Base-by-base conservation (phyloP, 2,329 filamentous ascomycete species). In the Fusarium sp. region DNA sequence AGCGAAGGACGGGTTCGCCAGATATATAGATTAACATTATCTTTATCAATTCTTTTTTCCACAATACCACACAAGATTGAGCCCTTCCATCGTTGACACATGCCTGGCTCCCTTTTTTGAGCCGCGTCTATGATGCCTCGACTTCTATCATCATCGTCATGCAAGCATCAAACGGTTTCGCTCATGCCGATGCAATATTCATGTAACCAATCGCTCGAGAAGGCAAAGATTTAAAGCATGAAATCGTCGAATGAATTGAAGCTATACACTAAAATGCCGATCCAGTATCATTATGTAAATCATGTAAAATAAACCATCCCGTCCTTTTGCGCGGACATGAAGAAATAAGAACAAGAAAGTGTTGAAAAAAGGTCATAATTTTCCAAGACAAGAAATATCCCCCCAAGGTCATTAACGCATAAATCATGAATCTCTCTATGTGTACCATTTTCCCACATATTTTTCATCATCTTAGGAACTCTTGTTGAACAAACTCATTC, bases 401-500 rank as follows among this genome's bases (percentile, higher is more conserved):
- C 30, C 63, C 27, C 66, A 50, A 41, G 27, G 59, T 74, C 72
- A 74, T 74, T 66, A 69, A 64, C 61, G 58, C 72, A 72, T 58
- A 74, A 64, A 70, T 74, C 72, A 70, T 74, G 41, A 74, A 43
- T 23, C n/a, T 30, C 23, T 63, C 45, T 63, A 63, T 63, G 60
- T 63, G 37, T 50, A 30, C 37, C 32, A 14, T 52, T 52, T 52
- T 32, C 18, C 48, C 48, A 32, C 7, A 32, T 20, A 5, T 43
- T 32, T n/a, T 52, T 50, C 48, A 50, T 20, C 32, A 48, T n/a
- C 37, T 23, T 71, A 75, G 6, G 62, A 68, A 50, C 71, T 74
- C 37, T 66, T 68, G 35, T 77, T 77, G 50, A 78, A 78, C 16
- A 78, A 34, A 23, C 67, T 71, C 76, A 78, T 77, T 11, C 76